Conservation (phyloP, 805 yeast species). For the Lachancea quebecensis region DNA sequence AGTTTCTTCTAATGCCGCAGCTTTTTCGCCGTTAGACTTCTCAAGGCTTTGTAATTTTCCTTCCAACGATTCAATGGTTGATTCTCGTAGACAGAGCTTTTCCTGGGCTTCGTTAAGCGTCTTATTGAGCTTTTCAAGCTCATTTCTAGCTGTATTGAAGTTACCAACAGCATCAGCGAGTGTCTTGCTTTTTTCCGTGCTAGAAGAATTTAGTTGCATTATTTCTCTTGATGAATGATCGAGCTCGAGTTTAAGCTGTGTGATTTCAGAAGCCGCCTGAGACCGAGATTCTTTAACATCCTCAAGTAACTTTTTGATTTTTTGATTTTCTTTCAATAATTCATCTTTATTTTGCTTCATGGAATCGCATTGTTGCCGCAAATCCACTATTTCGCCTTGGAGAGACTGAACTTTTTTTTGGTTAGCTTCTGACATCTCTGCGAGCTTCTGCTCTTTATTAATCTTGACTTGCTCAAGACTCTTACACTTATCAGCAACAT, state of each 20-base stretch:
- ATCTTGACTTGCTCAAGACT: slow-evolving; percentile 24
- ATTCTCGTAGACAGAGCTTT: too few species aligned
- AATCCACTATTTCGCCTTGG: slow-evolving; percentile 10
- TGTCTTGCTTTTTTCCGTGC: not conserved
- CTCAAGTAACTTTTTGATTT: not conserved
- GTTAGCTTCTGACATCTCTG: slow-evolving; percentile 8
- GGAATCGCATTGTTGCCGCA: not conserved
- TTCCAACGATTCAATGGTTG: too few species aligned
- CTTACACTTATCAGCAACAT: slow-evolving; percentile 33
- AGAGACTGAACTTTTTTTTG: slow-evolving; percentile 10
- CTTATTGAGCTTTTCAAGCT: not conserved
- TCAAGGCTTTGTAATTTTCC: not conserved
- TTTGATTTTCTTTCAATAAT: not conserved
- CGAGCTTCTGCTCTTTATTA: slow-evolving; percentile 13
- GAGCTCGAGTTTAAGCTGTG: not conserved
- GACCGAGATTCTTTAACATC: not conserved
- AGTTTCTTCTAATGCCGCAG: too few species aligned
- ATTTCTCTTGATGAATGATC: not conserved
- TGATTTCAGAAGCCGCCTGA: not conserved
- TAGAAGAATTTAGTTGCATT: not conserved
- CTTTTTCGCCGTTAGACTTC: not conserved
- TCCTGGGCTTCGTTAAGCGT: too few species aligned
- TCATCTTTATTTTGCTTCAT: not conserved
- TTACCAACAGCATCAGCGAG: not conserved
- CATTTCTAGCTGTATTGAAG: not conserved